A percentile compares a stretch with the other conserved stretches of the same genome.
Evolutionary conservation across 306 rosid species (phyloP).

Genomic region (Cucumis sativus): Cucumber_9930_V3 NC_026660.2:29791001-29791500

Average conservation of each 20-base stretch:
- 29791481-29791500: not conserved
- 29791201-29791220: constrained; percentile 23
- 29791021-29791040: not conserved
- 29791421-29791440: constrained; percentile 74
- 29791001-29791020: not conserved
- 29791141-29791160: not conserved
- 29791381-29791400: constrained; percentile 41
- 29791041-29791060: not conserved
- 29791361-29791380: constrained; percentile 45
- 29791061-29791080: not conserved
- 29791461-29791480: constrained; percentile 51
- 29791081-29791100: not conserved
- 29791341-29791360: constrained; percentile 92
- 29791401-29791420: constrained; percentile 55
- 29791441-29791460: constrained; percentile 91
- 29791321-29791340: constrained; percentile 73
- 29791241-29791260: constrained; percentile 56
- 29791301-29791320: constrained; percentile 82
- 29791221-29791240: constrained; percentile 74
- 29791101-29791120: not conserved
- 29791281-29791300: constrained; percentile 90
- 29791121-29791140: not conserved
- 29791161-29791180: not conserved
- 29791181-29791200: not conserved
- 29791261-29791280: constrained; percentile 59